Percentiles rank a stretch among this genome's conserved stretches.
Evolutionary conservation across 306 rosid genomes (phyloP).

Genomic region (Begonia loranthoides): DNA sequence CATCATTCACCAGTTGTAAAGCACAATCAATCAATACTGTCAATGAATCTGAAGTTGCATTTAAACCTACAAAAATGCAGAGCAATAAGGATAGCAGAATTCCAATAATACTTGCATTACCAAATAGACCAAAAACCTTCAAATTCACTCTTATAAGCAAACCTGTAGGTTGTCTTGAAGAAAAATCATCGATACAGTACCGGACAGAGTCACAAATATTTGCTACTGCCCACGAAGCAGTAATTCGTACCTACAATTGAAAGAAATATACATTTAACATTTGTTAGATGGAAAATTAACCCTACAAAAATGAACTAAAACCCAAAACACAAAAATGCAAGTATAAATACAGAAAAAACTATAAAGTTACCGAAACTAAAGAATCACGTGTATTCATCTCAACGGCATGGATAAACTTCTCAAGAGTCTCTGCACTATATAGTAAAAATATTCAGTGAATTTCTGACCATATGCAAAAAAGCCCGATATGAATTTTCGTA

Average conservation of each 20-base stretch:
- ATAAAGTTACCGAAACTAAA: constrained; percentile 46
- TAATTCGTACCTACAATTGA: constrained; percentile 60
- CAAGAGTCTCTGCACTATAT: constrained; percentile 77
- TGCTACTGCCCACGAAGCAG: constrained; percentile 97
- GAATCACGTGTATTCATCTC: constrained; percentile 62
- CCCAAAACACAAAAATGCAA: no score
- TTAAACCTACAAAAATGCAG: constrained; percentile 23
- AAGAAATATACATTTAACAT: constrained; percentile 11
- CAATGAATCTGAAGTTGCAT: constrained; percentile 29
- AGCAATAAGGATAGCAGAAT: constrained; percentile 2
- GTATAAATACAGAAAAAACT: neutral
- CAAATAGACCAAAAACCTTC: neutral
- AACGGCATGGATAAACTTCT: constrained; percentile 62
- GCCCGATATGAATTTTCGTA: constrained; percentile 10
- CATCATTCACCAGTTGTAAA: constrained; percentile 66
- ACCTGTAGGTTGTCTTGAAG: constrained; percentile 35
- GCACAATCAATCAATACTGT: constrained; percentile 53
- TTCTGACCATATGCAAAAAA: neutral
- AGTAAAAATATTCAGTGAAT: constrained; percentile 12
- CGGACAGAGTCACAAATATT: constrained; percentile 76
- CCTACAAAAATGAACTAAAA: no score
- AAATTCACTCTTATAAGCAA: constrained; percentile 12
- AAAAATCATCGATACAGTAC: constrained; percentile 32
- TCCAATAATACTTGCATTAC: neutral
- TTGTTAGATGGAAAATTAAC: constrained; percentile 2